Conservation (phyloP, 129 eudicot species). For the Chrysanthemum seticuspe region DNA sequence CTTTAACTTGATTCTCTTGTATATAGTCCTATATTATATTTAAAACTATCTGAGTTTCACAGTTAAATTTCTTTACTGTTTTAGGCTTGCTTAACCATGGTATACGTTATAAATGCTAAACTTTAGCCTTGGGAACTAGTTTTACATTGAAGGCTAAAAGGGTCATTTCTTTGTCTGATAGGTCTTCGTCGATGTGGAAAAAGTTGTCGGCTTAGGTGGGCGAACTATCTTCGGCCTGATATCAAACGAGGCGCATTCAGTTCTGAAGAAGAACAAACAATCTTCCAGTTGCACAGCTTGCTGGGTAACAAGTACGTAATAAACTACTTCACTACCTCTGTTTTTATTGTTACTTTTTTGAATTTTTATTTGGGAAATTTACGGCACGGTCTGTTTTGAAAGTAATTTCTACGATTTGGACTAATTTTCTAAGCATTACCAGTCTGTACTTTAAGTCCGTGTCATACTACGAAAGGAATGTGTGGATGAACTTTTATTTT, state of each 20-base stretch:
- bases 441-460: too few species aligned
- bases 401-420: too few species aligned
- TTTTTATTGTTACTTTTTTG: not conserved
- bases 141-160: constrained; percentile 1
- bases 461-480: too few species aligned
- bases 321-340: constrained; percentile 14
- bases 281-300: constrained; percentile 54
- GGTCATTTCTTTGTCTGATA: constrained; percentile 16
- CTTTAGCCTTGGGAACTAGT: constrained; percentile 14
- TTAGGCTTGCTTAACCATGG: not conserved
- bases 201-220: constrained; percentile 96
- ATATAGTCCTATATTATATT: not conserved
- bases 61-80: not conserved
- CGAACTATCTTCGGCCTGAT: constrained; percentile 85
- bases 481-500: too few species aligned
- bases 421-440: too few species aligned
- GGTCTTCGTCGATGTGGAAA: constrained; percentile 89
- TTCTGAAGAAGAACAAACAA: constrained; percentile 60
- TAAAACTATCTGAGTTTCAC: not conserved
- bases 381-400: not conserved
- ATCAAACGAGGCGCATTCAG: constrained; percentile 84
- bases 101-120: not conserved
- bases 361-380: not conserved
- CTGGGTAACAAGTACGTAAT: constrained; percentile 80
- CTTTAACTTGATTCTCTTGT: constrained; percentile 3